These are phyloP conservation scores for Diaporthe citri DNA, from an alignment of 2,329 filamentous ascomycete species.

Conservation along the genomic window DNA sequence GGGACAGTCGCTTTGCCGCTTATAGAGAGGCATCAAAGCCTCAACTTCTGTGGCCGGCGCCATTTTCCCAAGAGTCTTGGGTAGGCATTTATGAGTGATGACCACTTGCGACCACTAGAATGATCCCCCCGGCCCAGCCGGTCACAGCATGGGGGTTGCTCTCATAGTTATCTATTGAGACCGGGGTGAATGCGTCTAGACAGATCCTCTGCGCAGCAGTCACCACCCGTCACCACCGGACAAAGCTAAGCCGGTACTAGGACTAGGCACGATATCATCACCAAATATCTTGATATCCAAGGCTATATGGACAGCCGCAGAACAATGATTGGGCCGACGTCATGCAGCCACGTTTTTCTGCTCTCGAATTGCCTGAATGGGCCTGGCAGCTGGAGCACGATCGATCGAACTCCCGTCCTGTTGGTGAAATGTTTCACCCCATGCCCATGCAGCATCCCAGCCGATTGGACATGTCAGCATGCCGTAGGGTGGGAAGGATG, in stretches of 20 bases:
- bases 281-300: neutral
- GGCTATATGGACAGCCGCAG: neutral
- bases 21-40: neutral
- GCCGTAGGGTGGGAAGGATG: conserved; percentile 10
- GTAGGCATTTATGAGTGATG: neutral
- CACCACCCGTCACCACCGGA: neutral
- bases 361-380: conserved; percentile 5
- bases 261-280: neutral
- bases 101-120: neutral
- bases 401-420: conserved; percentile 16
- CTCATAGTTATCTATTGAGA: neutral
- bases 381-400: conserved; percentile 16
- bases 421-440: conserved; percentile 11
- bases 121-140: neutral
- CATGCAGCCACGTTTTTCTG: neutral
- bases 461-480: neutral
- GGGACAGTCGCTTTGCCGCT: conserved; percentile 25
- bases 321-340: conserved; percentile 13
- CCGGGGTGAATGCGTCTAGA: neutral
- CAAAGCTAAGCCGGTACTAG: neutral
- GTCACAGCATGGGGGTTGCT: neutral
- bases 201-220: neutral
- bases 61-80: neutral
- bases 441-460: neutral
- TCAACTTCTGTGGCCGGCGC: neutral